Evolutionary conservation across 1,284 basidiomycete species (phyloP).

Genomic region (Apiotrichum porosum): DNA sequence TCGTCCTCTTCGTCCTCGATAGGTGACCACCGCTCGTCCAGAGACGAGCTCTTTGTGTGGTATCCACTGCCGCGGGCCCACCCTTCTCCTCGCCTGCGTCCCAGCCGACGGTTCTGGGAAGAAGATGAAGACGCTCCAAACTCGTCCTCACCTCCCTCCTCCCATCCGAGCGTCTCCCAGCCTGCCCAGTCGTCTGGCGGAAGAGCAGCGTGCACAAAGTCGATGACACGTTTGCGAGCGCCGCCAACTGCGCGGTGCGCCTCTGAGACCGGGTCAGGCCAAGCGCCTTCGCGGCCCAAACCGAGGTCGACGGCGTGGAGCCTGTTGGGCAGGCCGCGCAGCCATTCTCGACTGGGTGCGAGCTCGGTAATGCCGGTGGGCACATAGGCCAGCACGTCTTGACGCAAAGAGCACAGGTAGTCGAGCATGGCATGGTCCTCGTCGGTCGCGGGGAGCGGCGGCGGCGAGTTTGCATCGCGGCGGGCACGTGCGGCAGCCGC

Average conservation of each 20-base stretch:
- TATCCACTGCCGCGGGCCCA: neutral
- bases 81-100: constrained; percentile 17
- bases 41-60: constrained; percentile 10
- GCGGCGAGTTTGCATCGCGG: neutral
- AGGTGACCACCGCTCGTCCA: constrained; percentile 20
- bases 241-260: constrained; percentile 22
- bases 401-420: constrained; percentile 36
- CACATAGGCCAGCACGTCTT: constrained; percentile 41
- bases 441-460: neutral
- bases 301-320: constrained; percentile 33
- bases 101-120: constrained; percentile 15
- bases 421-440: constrained; percentile 23
- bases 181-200: constrained; percentile 49
- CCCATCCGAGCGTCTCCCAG: constrained; percentile 49
- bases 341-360: constrained; percentile 28
- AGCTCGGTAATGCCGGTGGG: constrained; percentile 15
- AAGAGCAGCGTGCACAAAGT: constrained; percentile 38
- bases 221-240: constrained; percentile 36
- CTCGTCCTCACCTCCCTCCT: constrained; percentile 32
- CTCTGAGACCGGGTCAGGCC: constrained; percentile 12
- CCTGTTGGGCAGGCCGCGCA: constrained; percentile 30
- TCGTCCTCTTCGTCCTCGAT: constrained; percentile 26
- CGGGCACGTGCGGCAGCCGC: neutral
- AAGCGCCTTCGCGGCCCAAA: constrained; percentile 11
- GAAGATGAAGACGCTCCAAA: too few relatives aligned